These are phyloP conservation scores for Pythium sukuiense DNA, from an alignment of 352 stramenopile genomes.

Conservation along the genomic window DNA sequence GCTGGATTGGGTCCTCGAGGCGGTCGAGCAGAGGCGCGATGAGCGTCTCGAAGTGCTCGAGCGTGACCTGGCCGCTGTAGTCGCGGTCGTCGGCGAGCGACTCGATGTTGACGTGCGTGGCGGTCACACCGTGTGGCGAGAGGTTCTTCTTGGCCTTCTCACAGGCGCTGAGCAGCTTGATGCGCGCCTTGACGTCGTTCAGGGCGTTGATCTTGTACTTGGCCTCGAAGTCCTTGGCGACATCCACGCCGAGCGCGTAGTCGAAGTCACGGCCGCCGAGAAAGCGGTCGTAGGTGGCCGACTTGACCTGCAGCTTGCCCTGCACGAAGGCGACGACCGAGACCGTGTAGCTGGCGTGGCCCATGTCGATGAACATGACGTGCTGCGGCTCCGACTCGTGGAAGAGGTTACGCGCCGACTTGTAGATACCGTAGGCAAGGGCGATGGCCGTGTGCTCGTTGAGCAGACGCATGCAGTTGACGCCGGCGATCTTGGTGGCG, in stretches of 20 bases:
- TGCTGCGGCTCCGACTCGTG: conserved; percentile 92
- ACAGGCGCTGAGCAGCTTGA: conserved; percentile 97
- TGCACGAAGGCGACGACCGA: conserved; percentile 94
- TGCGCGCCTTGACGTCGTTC: conserved; percentile 90
- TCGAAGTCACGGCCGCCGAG: conserved; percentile 98
- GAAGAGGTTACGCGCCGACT: conserved; percentile 94
- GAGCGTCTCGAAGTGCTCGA: conserved; percentile 95
- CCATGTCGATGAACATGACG: conserved; percentile 99
- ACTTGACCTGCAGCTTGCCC: conserved; percentile 95
- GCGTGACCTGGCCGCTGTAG: conserved; percentile 93
- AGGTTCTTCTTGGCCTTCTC: conserved; percentile 99
- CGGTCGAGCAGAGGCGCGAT: conserved; percentile 87
- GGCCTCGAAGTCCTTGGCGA: conserved; percentile 94
- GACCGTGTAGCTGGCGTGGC: conserved; percentile 92
- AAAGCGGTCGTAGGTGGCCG: conserved; percentile 92
- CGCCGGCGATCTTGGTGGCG: conserved; percentile 91
- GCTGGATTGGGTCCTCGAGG: conserved; percentile 84
- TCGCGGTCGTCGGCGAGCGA: conserved; percentile 98
- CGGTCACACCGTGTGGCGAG: conserved; percentile 94
- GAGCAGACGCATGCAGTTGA: conserved; percentile 97
- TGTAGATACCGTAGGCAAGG: conserved; percentile 96
- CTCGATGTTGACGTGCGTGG: conserved; percentile 97
- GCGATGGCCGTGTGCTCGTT: conserved; percentile 98
- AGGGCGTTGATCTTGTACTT: conserved; percentile 96
- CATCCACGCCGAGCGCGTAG: conserved; percentile 92